Percentiles rank a stretch among this genome's conserved stretches.
phyloP scores from a whole-genome alignment of 2,329 filamentous ascomycete species.

The Ophiocordyceps sinensis region DNA sequence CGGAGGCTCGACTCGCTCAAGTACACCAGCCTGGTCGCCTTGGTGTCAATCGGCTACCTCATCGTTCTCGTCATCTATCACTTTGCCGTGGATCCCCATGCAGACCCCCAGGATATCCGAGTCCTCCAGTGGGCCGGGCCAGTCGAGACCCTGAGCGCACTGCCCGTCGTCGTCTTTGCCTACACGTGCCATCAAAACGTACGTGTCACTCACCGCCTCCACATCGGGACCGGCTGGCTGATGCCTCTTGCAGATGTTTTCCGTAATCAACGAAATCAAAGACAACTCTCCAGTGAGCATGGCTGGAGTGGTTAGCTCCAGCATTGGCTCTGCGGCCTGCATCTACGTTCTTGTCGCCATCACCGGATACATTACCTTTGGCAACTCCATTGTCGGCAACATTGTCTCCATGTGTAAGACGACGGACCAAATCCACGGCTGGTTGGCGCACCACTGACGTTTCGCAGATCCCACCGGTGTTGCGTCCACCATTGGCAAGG shows the following conservation, averaged over 20 bases:
- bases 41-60: conserved; percentile 87
- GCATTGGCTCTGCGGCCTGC: conserved; percentile 74
- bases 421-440: background rate
- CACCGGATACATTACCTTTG: conserved; percentile 92
- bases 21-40: conserved; percentile 84
- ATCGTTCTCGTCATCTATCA: conserved; percentile 89
- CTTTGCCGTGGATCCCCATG: conserved; percentile 66
- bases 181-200: conserved; percentile 99
- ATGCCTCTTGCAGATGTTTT: conserved; percentile 64
- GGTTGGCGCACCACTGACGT: conserved; percentile 7
- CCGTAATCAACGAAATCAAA: conserved; percentile 86
- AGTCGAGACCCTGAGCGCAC: conserved; percentile 64
- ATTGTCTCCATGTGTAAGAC: conserved; percentile 81
- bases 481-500: conserved; percentile 81
- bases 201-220: conserved; percentile 13
- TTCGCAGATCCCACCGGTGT: conserved; percentile 29
- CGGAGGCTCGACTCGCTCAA: conserved; percentile 88
- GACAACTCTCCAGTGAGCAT: conserved; percentile 66
- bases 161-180: conserved; percentile 96
- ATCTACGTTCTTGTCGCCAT: conserved; percentile 88
- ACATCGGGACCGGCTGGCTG: background rate
- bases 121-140: conserved; percentile 67
- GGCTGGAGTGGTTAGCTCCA: conserved; percentile 63
- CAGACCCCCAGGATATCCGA: conserved; percentile 59
- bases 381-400: conserved; percentile 77